Evolutionary conservation across 495 filamentous ascomycete genomes (phyloP), one percentile per base, ranked within the genome.

Genomic region (Hypoxylon fragiforme): DNA sequence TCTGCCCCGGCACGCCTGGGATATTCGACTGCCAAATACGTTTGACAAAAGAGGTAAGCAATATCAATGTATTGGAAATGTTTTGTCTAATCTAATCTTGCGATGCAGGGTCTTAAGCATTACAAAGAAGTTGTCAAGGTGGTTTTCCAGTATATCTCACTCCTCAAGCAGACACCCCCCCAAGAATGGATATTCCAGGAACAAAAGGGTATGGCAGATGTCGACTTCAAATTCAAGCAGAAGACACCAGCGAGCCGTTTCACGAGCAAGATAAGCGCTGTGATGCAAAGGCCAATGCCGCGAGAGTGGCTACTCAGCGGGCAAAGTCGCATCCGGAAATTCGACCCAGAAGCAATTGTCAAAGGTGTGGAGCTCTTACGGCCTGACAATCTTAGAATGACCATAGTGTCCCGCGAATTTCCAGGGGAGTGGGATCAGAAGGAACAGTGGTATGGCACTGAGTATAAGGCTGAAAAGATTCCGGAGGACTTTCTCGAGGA

Each of bases 361-460:
- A 80, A 88, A 58, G 91, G 85, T 0, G 70, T 97, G 32, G 74
- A 76, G 1, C 88, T 87, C 65, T 71, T 99, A 18, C 79, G 88
- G 19, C 87, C 91, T 3, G 91, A 97, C 66, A 97, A 97, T 67
- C 94, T 97, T 73, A 81, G 88, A 21, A 77, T 96, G 49, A 82
- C 82, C 5, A 77, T 97, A 50, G 85, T 95, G 22, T 89, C 89
- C 22, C 88, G 90, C 66, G 81, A 90, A 11, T 87, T 85, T 53
- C 91, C 91, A 0, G 90, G 89, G 1, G 80, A 83, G n/a, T 92
- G 89, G 85, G 83, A 95, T 44, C 70, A 87, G 57, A 91, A 88
- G 64, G 94, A 99, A 35, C 89, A 89, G 70, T 99, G 95, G 95
- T 99, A 99, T 57, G 92, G 92, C 14, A 99, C 94, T 3, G 92